These are phyloP conservation scores for Sporothrix pallida DNA, from an alignment of 2,329 filamentous ascomycete genomes.

Conservation along the genomic window DNA sequence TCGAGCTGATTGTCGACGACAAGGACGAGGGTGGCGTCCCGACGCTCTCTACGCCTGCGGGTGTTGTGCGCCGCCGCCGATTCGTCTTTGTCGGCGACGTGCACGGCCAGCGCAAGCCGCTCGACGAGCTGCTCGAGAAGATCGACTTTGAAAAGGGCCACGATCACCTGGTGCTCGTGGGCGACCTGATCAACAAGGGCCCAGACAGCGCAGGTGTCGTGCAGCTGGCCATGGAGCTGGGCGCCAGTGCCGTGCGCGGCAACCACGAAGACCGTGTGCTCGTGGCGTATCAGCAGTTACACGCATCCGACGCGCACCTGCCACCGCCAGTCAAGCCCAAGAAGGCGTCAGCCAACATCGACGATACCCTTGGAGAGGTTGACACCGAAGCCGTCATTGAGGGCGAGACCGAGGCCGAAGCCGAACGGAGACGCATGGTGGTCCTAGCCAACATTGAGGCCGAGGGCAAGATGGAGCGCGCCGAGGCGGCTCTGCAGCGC, in stretches of 20 bases:
- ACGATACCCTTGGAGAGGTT: not conserved
- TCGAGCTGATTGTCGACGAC: constrained; percentile 40
- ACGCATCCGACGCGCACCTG: not conserved
- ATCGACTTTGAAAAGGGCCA: constrained; percentile 62
- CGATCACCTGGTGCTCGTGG: constrained; percentile 78
- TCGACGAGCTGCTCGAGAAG: constrained; percentile 69
- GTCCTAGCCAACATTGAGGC: constrained; percentile 30
- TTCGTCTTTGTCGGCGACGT: constrained; percentile 89
- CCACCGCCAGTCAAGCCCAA: not conserved
- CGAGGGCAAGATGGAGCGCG: constrained; percentile 34
- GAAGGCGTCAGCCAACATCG: not conserved
- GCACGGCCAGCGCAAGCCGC: constrained; percentile 79
- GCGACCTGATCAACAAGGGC: constrained; percentile 85
- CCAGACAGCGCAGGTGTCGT: constrained; percentile 82
- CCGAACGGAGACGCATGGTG: constrained; percentile 10
- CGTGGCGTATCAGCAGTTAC: constrained; percentile 59
- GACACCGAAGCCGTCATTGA: constrained; percentile 19
- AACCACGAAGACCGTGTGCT: constrained; percentile 92
- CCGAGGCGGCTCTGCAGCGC: constrained; percentile 38
- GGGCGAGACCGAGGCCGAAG: constrained; percentile 32
- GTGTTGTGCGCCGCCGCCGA: constrained; percentile 51
- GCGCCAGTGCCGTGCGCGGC: constrained; percentile 82
- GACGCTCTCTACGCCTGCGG: constrained; percentile 43
- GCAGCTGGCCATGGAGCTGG: constrained; percentile 72
- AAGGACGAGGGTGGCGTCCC: constrained; percentile 37